phyloP scores from a whole-genome alignment of 2,329 filamentous ascomycete genomes.

The Aspergillus vadensis region DNA sequence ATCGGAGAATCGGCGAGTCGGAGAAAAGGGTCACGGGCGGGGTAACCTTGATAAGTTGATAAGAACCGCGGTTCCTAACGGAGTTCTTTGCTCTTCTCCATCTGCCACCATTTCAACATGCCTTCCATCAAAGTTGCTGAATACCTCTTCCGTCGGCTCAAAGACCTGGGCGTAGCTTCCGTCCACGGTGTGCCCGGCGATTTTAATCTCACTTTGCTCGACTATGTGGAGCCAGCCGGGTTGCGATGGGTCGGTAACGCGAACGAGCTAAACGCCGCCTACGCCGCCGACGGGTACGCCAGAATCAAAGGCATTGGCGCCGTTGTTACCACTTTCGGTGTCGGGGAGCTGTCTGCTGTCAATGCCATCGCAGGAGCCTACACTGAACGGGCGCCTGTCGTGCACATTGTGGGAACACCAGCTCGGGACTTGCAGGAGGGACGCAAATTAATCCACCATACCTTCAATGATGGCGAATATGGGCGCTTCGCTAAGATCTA shows the following conservation, averaged over 20 bases:
- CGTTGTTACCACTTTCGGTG: conserved; percentile 53
- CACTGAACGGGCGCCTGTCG: conserved; percentile 70
- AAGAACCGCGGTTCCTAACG: background rate
- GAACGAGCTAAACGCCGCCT: conserved; percentile 71
- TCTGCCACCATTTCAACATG: background rate
- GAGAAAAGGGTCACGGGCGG: no score
- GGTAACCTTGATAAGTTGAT: background rate
- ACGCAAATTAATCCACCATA: conserved; percentile 62
- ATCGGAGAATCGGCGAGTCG: no score
- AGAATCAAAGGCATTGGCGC: conserved; percentile 37
- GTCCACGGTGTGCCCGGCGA: conserved; percentile 72
- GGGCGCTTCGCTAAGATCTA: conserved; percentile 18
- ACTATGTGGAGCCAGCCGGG: conserved; percentile 62
- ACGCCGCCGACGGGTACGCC: conserved; percentile 38
- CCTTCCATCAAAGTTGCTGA: background rate
- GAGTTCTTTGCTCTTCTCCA: background rate
- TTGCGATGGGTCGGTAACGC: conserved; percentile 67
- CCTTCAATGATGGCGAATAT: conserved; percentile 47
- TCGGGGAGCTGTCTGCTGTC: conserved; percentile 67
- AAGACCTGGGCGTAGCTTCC: conserved; percentile 65
- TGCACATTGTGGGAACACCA: conserved; percentile 62
- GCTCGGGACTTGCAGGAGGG: conserved; percentile 47
- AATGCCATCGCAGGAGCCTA: conserved; percentile 74
- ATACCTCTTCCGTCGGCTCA: conserved; percentile 67
- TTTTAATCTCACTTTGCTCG: conserved; percentile 69